Percentiles rank a stretch among this genome's conserved stretches.
phyloP scores from a whole-genome alignment of 2,329 filamentous ascomycete genomes.

The Lecanosticta acicola region DNA sequence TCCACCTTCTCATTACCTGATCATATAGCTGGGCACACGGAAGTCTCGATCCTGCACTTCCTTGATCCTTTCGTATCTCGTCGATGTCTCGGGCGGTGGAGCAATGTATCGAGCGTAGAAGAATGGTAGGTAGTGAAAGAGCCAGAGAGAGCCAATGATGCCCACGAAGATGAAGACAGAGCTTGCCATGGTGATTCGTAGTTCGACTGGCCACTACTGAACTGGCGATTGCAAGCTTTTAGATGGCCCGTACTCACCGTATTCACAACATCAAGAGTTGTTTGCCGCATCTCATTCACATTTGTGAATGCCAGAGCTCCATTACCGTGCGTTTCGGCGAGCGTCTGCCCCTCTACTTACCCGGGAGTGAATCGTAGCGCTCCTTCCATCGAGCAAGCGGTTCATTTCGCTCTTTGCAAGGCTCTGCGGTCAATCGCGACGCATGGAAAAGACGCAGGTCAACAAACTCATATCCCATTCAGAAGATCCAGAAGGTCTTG shows the following conservation, averaged over 20 bases:
- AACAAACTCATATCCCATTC: no score
- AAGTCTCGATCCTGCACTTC: background rate
- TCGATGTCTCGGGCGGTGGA: background rate
- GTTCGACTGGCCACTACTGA: background rate
- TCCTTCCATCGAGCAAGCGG: no score
- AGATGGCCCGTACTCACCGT: background rate
- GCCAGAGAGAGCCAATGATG: background rate
- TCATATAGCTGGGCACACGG: background rate
- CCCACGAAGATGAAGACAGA: background rate
- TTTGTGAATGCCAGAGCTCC: no score
- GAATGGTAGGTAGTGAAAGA: background rate
- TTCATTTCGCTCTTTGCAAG: no score
- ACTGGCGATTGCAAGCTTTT: background rate
- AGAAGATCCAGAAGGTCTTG: no score
- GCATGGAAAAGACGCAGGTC: no score
- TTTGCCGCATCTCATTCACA: no score
- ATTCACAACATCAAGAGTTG: no score
- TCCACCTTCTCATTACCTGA: background rate
- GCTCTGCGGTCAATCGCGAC: no score
- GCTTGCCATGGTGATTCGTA: background rate
- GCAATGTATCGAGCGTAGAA: background rate
- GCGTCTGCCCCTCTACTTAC: no score
- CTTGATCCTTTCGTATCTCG: background rate
- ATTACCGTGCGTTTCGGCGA: no score
- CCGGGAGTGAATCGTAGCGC: no score